Evolutionary conservation across 768 basidiomycete genomes (phyloP).

Genomic region (Kondoa malvinella): DNA sequence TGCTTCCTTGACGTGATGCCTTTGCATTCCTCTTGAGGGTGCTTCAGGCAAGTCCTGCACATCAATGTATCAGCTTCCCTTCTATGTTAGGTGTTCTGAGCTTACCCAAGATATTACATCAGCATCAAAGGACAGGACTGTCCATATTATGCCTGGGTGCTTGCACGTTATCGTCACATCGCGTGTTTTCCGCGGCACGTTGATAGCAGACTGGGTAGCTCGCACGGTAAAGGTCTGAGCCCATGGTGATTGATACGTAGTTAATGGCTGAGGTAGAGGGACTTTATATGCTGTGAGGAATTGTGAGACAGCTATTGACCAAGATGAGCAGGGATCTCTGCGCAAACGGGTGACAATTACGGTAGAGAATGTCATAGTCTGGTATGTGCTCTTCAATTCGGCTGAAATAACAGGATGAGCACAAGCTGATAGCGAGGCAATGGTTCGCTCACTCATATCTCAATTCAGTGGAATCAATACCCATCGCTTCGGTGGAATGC

Average conservation of each 20-base stretch:
- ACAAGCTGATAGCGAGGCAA: background rate
- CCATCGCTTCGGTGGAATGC: constrained; percentile 46
- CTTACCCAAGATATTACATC: constrained; percentile 59
- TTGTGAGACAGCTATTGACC: constrained; percentile 35
- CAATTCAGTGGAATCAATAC: constrained; percentile 35
- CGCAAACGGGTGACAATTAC: constrained; percentile 39
- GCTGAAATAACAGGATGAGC: background rate
- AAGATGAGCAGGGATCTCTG: constrained; percentile 23
- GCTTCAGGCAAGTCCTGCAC: constrained; percentile 34
- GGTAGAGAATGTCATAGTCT: constrained; percentile 77
- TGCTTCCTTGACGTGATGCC: constrained; percentile 83
- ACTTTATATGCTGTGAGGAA: constrained; percentile 76
- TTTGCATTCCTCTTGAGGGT: constrained; percentile 54
- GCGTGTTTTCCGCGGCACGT: constrained; percentile 47
- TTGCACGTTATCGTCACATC: constrained; percentile 50
- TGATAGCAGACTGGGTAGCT: constrained; percentile 43
- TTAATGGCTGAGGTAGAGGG: constrained; percentile 38
- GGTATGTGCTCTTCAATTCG: constrained; percentile 56
- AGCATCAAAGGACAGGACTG: constrained; percentile 82
- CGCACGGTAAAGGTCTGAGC: constrained; percentile 36
- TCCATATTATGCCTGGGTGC: constrained; percentile 76
- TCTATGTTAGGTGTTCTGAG: constrained; percentile 29
- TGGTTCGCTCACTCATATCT: constrained; percentile 19
- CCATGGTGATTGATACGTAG: constrained; percentile 42
- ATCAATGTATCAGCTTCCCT: background rate